Evolutionary conservation across 805 yeast species (phyloP), one percentile per base, ranked within the genome.

Genomic region (Starmerella apis): DNA sequence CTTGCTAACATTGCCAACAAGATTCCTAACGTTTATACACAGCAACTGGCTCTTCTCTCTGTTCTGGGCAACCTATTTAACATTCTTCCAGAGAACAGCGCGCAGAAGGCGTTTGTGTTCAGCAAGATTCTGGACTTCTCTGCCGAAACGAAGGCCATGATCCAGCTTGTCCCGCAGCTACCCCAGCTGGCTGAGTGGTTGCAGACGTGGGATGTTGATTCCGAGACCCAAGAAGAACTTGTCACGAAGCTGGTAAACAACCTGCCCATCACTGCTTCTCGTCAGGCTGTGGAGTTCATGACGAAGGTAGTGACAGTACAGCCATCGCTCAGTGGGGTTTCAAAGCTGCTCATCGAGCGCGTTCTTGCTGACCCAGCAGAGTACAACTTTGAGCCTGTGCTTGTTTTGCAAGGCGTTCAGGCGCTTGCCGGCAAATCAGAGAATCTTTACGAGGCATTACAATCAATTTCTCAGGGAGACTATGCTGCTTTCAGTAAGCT

Each of bases 61-160:
- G 67, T 69, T 7, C 55, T 68, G 44, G 60, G 69, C 44, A 68
- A 67, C 54, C 60, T 69, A 36, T 70, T 70, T 63, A 70, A 69
- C 58, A 61, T 68, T 23, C 59, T 70, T 39, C 59, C 64, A 16
- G 48, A 54, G 24, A 35, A 46, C 23, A 61, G 68, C 25, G 55
- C 61, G 6, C 57, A 61, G 43, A 58, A 65, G 44, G 58, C 61
- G 30, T 50, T 49, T 8, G 68, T 68, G 10, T 65, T 70, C 53
- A 32, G 25, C 47, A 51, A 64, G 42, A 61, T 70, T 23, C 48
- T 70, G 30, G 61, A 63, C 20, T 58, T 65, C 35, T 63, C 71
- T n/a, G 58, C 51, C 11, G 49, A 56, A 31, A 60, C 70, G n/a
- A 63, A 63, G 33, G 59, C 66, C 43, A 46, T 60, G 35, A 57